Evolutionary conservation across 2,329 filamentous ascomycete species (phyloP).

Genomic region (Aspergillus nomiae): DNA sequence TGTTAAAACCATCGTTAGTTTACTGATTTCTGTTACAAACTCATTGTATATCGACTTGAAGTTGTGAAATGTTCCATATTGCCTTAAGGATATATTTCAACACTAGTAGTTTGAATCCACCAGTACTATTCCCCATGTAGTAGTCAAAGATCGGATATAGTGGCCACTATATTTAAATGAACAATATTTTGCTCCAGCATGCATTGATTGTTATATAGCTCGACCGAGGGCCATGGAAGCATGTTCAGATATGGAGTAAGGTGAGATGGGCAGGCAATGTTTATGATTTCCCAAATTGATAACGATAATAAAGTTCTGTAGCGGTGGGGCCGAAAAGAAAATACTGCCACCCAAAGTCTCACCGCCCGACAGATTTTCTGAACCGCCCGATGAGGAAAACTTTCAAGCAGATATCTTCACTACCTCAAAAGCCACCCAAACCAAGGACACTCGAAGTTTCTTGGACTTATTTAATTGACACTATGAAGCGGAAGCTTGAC

Average conservation of each 20-base stretch:
- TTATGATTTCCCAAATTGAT: neutral
- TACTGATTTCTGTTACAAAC: too few relatives aligned
- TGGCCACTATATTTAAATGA: neutral
- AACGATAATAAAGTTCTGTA: neutral
- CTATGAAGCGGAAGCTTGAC: constrained; percentile 55
- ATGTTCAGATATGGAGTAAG: neutral
- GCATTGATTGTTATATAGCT: neutral
- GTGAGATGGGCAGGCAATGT: neutral
- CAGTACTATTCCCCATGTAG: neutral
- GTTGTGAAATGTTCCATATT: too few relatives aligned
- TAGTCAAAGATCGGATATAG: neutral
- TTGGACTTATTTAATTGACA: constrained; percentile 11
- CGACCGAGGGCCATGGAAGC: neutral
- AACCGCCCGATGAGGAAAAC: constrained; percentile 25
- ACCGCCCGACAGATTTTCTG: constrained; percentile 37
- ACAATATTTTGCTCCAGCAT: neutral
- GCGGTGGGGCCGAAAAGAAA: constrained; percentile 3
- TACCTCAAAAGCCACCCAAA: constrained; percentile 10
- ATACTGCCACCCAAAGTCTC: constrained; percentile 31
- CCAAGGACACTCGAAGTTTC: constrained; percentile 2
- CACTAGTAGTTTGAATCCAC: neutral
- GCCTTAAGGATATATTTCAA: too few relatives aligned
- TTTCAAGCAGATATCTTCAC: constrained; percentile 23
- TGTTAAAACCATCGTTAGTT: neutral
- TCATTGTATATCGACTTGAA: too few relatives aligned